Percentiles rank a stretch among this genome's conserved stretches.
Conservation (phyloP, 2,329 filamentous ascomycete species). For the Aspergillus novofumigatus region DNA sequence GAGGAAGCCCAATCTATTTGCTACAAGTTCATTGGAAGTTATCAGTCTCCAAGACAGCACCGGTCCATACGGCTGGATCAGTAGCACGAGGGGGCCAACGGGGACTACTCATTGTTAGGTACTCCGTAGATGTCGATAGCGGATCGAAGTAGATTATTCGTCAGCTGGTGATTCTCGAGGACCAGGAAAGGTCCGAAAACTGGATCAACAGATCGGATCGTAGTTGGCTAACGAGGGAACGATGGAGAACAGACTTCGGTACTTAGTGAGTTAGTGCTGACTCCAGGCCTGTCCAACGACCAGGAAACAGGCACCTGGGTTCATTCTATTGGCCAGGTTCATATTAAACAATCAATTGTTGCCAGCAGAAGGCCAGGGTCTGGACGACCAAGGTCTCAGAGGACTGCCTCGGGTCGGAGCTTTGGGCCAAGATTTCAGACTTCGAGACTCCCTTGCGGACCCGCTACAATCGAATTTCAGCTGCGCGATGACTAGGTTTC, state of each 20-base stretch:
- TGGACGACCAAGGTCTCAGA: no score
- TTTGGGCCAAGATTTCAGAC: not conserved
- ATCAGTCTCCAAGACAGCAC: not conserved
- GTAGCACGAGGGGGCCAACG: not conserved
- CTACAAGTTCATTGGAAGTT: not conserved
- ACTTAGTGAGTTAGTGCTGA: not conserved
- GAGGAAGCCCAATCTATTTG: not conserved
- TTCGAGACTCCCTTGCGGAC: not conserved
- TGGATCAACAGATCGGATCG: conserved; percentile 8
- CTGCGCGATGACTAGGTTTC: not conserved
- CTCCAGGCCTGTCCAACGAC: not conserved
- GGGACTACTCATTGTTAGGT: no score
- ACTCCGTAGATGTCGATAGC: not conserved
- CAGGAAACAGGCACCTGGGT: not conserved
- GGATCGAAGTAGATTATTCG: not conserved
- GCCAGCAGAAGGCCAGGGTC: not conserved
- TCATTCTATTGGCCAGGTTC: not conserved
- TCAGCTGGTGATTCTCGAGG: not conserved
- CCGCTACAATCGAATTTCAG: not conserved
- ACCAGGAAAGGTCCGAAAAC: not conserved
- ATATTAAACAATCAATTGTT: not conserved
- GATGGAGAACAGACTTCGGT: conserved; percentile 1
- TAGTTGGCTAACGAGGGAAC: conserved; percentile 9
- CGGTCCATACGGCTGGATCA: not conserved
- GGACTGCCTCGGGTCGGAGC: not conserved